Base-by-base conservation (phyloP, 2,329 filamentous ascomycete species). In the Sordariomycetes sp. region DNA sequence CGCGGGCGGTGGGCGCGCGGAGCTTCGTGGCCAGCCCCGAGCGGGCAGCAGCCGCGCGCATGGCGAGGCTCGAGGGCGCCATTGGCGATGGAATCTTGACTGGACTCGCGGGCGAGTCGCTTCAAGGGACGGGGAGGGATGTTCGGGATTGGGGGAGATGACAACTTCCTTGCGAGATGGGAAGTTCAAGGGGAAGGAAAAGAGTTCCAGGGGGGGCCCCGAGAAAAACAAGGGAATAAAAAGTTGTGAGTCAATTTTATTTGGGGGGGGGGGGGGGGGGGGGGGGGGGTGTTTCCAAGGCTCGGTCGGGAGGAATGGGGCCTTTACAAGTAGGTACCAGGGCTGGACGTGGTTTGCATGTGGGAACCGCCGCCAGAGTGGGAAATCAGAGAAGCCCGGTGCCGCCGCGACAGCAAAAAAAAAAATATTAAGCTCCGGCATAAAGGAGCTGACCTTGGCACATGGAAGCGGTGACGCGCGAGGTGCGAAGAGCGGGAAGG, bases 161-260 rank as follows among this genome's bases (percentile, higher is more conserved):
- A 7, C 3, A 20, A 15, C 22, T 25, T 25, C 28, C 24, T 25
- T 10, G 50, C 57, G 58, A 56, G 58, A 57, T 24, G 56, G 52
- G 25, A 53, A 57, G 57, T 50, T 52, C 28, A n/a, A 53, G 53
- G 53, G 52, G 53, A 57, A 57, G 50, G 55, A 32, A 50, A 42
- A 57, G 57, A 45, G n/a, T 45, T 45, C 15, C 6, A 17, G n/a
- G 13, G 39, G n/a, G 39, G 39, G 7, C 39, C 39, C 39, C 36
- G 36, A 42, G 7, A 45, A 45, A 45, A 45, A 45, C n/a, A 45
- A 45, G 17, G n/a, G 15, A n/a, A 17, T 15, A 45, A 45, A 45
- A 45, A n/a, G 39, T 45, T 45, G 39, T 45, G 39, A 45, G 39
- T 45, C 39, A 45, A 17, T 45, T 45, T 42, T 42, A n/a, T 45